phyloP scores from a whole-genome alignment of 495 filamentous ascomycete species.

The Talaromyces liani region DNA sequence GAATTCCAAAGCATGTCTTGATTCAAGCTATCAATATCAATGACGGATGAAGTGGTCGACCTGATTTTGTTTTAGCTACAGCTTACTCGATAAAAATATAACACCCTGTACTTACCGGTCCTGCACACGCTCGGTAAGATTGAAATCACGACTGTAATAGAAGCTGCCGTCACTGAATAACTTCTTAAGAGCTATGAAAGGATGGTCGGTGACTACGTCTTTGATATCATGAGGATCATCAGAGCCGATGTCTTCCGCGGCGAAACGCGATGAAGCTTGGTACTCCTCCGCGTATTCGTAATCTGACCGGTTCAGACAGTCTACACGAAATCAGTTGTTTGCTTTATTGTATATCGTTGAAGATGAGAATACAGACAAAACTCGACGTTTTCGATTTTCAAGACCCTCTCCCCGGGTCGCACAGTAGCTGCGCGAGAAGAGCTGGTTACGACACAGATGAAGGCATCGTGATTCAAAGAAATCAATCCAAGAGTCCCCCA shows the following conservation, averaged over 20 bases:
- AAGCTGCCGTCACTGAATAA: constrained; percentile 91
- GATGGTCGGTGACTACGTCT: constrained; percentile 71
- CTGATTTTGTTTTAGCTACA: constrained; percentile 15
- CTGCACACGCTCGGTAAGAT: constrained; percentile 88
- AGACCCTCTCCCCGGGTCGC: constrained; percentile 78
- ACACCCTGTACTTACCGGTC: constrained; percentile 56
- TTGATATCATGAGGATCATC: constrained; percentile 51
- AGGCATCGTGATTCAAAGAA: constrained; percentile 77
- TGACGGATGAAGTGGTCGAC: constrained; percentile 44
- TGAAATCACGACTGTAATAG: constrained; percentile 96
- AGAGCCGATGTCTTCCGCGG: constrained; percentile 44
- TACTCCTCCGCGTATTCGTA: constrained; percentile 68
- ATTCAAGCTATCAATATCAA: constrained; percentile 79
- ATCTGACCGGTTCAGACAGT: constrained; percentile 76
- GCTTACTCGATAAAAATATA: constrained; percentile 7
- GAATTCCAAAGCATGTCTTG: constrained; percentile 94
- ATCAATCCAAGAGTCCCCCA: constrained; percentile 88
- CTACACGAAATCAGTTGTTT: constrained; percentile 22
- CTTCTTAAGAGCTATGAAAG: constrained; percentile 83
- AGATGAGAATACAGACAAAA: constrained; percentile 54
- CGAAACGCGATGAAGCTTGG: constrained; percentile 46
- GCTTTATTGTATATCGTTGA: neutral
- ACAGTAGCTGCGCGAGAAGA: constrained; percentile 72
- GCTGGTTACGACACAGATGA: constrained; percentile 81
- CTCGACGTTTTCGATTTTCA: constrained; percentile 78